Conservation (phyloP, 306 rosid species). For the Dalbergia oliveri region DNA sequence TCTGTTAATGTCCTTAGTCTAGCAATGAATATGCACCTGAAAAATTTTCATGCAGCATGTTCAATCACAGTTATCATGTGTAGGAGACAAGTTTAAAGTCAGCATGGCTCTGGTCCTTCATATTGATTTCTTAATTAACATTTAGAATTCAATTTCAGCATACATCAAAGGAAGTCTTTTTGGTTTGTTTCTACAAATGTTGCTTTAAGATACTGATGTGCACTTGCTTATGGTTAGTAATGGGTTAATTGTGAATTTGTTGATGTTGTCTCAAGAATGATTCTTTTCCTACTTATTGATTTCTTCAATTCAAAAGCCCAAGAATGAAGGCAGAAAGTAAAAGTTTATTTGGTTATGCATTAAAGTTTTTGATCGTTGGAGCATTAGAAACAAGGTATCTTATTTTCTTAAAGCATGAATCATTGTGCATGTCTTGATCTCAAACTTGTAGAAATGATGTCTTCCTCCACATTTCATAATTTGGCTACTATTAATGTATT, state of each 20-base stretch:
- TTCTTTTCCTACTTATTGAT: constrained; percentile 12
- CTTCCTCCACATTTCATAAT: constrained; percentile 31
- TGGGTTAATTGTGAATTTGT: constrained; percentile 2
- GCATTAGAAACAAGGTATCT: constrained; percentile 29
- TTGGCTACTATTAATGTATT: constrained; percentile 21
- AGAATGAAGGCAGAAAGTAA: constrained; percentile 23
- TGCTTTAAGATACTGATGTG: constrained; percentile 16
- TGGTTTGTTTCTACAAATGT: constrained; percentile 5
- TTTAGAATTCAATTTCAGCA: background rate
- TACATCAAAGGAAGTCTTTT: background rate
- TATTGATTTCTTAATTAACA: constrained; percentile 11
- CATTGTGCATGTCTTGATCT: constrained; percentile 18
- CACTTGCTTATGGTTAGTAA: background rate
- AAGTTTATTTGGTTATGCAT: constrained; percentile 33
- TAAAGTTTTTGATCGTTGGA: constrained; percentile 27
- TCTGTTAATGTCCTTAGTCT: constrained; percentile 9
- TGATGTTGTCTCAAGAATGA: background rate
- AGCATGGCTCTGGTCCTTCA: constrained; percentile 15
- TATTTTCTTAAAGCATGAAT: constrained; percentile 35
- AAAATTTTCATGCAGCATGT: background rate
- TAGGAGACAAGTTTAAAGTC: constrained; percentile 13
- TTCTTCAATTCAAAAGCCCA: constrained; percentile 27
- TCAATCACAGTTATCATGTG: constrained; percentile 7
- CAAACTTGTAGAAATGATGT: constrained; percentile 7
- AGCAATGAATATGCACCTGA: constrained; percentile 6